Evolutionary conservation across 225 moss, liverwort and hornwort species (phyloP), one percentile per base, ranked within the genome.

Genomic region (Physcomitrium patens): DNA sequence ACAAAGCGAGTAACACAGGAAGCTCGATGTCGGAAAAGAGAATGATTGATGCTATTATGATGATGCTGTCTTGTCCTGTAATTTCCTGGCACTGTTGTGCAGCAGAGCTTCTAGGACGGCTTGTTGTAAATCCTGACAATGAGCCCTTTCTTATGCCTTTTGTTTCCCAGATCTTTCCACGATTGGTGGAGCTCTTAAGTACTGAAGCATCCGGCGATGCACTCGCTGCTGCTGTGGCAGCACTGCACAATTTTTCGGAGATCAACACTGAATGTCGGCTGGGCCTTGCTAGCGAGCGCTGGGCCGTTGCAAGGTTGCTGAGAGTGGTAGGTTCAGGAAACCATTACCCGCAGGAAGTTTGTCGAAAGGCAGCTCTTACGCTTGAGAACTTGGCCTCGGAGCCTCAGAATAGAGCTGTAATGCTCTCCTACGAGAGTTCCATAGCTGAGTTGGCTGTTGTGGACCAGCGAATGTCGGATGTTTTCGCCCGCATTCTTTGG

Each of bases 41-140:
- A 86, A 77, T 93, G 68, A 79, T 94, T 7, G 84, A 90, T 70
- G 91, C 87, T 9, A 80, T 97, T 28, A 83, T 97, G 78, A 90
- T 70, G 31, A 94, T 97, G 93, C 78, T 97, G 65, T 76, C 78
- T 74, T 94, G 91, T 17, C 90, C 87, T 63, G 83, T 94, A 13
- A 80, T 87, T 69, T 81, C 90, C 70, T 97, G 97, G 97, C 94
- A 93, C 68, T 91, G 94, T 75, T 84, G 83, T 75, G 97, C 94
- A 51, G 90, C 94, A 12, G 97, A 94, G 74, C 80, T 97, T 20
- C 90, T 97, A 19, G 97, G 94, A 20, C 79, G 97, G 47, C 89
- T 97, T 15, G 94, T 94, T 49, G 97, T 97, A 14, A 97, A 97
- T 71, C 97, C 97, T 27, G 97, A 97, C 81, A 97, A 97, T 46